Evolutionary conservation across 441 rosid species (phyloP).

Genomic region (Pelargonium myrrhifolium): DNA sequence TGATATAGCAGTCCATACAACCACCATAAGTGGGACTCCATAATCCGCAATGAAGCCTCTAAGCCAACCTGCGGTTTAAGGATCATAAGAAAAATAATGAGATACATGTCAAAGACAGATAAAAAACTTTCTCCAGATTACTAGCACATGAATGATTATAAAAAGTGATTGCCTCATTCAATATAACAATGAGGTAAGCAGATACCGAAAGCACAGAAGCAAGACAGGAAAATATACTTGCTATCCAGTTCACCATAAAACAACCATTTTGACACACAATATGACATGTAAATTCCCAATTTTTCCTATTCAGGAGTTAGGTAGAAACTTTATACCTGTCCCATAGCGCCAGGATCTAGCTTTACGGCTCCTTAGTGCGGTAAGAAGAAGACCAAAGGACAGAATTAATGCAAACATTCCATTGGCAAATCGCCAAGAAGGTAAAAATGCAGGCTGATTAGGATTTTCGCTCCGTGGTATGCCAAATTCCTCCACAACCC

Average conservation of each 20-base stretch:
- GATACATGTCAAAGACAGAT: not conserved
- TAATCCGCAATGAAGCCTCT: slow-evolving; percentile 71
- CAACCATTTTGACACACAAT: not conserved
- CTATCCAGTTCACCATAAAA: not conserved
- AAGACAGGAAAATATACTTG: not conserved
- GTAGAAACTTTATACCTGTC: slow-evolving; percentile 38
- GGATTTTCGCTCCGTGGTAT: slow-evolving; percentile 54
- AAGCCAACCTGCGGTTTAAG: slow-evolving; percentile 44
- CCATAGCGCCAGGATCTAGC: slow-evolving; percentile 81
- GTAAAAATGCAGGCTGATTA: slow-evolving; percentile 42
- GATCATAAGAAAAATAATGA: not conserved
- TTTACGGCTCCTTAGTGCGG: slow-evolving; percentile 66
- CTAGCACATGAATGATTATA: not conserved
- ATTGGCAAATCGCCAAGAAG: slow-evolving; percentile 73
- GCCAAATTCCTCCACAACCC: slow-evolving; percentile 71
- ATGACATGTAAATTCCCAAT: not conserved
- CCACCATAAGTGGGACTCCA: slow-evolving; percentile 73
- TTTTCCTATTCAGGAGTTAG: not conserved
- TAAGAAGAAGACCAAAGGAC: slow-evolving; percentile 65
- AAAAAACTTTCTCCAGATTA: not conserved
- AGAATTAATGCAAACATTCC: slow-evolving; percentile 78
- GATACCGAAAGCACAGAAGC: not conserved
- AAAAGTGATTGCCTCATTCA: not conserved
- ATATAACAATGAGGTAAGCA: not conserved
- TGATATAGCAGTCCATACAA: slow-evolving; percentile 64